Percentiles rank a stretch among this genome's conserved stretches.
Evolutionary conservation across 2,329 filamentous ascomycete species (phyloP).

Genomic region (Aaosphaeria arxii): DNA sequence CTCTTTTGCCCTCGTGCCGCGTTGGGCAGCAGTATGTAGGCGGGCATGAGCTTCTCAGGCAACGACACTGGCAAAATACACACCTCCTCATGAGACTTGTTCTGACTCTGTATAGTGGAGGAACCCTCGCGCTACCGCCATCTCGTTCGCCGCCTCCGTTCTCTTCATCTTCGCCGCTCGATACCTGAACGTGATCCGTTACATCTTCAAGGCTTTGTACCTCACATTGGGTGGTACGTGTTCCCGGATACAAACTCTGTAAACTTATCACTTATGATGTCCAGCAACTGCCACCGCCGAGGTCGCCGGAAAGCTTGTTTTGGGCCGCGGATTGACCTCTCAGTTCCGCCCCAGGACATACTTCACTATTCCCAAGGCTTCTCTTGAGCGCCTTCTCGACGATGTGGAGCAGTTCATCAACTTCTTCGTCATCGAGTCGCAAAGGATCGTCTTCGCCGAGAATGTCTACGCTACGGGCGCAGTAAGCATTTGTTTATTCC

Average conservation of each 20-base stretch:
- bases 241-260: not conserved
- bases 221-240: constrained; percentile 56
- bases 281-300: constrained; percentile 57
- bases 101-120: constrained; percentile 51
- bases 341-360: constrained; percentile 63
- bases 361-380: constrained; percentile 64
- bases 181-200: constrained; percentile 62
- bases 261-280: constrained; percentile 10
- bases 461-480: constrained; percentile 60
- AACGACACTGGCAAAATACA: not conserved
- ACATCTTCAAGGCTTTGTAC: constrained; percentile 59
- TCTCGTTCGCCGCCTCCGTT: constrained; percentile 56
- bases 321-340: constrained; percentile 58
- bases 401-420: constrained; percentile 64
- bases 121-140: constrained; percentile 62
- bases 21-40: too few species aligned
- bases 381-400: constrained; percentile 58
- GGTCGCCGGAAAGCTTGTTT: constrained; percentile 52
- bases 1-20: not conserved
- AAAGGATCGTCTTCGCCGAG: constrained; percentile 64
- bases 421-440: constrained; percentile 67
- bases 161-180: constrained; percentile 61
- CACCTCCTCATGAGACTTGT: not conserved
- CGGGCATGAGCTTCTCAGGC: not conserved
- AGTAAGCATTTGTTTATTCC: constrained; percentile 42